Evolutionary conservation across 805 yeast species (phyloP), one percentile per base, ranked within the genome.

Genomic region (Saturnispora silvae): DNA sequence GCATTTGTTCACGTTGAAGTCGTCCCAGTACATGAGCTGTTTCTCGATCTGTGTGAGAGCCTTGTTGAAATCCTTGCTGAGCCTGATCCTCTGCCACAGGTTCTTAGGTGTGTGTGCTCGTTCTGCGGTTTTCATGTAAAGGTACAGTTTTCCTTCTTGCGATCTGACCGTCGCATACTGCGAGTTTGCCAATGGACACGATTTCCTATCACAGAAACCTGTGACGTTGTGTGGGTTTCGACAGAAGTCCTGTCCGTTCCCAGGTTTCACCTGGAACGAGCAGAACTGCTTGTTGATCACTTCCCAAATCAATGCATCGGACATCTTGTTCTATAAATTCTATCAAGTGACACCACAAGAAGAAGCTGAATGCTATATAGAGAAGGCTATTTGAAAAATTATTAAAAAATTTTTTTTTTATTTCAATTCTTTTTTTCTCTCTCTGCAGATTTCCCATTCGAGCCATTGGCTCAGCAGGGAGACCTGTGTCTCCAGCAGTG

Each of bases 101-200:
- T 81, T 81, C 31, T 82, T 75, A 11, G 99, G 99, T 45, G 86
- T 82, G 56, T 92, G 97, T 16, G 95, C 94, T 63, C 99, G 77
- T 64, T 92, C 99, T 1, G 94, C 95, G 1, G 97, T 92, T 59
- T 92, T 92, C 85, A 92, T 92, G 62, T 92, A 92, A 25, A 84
- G 63, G 51, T 83, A 84, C 33, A 85, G 61, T 54, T 73, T 73
- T 5, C 95, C 95, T 46, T 81, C 84, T 20, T 81, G 68, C 48
- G 73, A 77, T 53, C 83, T 80, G 31, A 84, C 83, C 1, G 95
- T 84, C 23, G 95, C 95, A 60, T 84, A 84, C 52, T 82, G 73
- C 14, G 94, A 83, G 57, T 85, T 92, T 19, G 99, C 99, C 43
- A 92, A 65, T 2, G 99, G 99, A 58, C 99, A 92, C 4, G 96